Evolutionary conservation across 2,329 filamentous ascomycete species (phyloP).

Genomic region (Aspergillus bombycis): DNA sequence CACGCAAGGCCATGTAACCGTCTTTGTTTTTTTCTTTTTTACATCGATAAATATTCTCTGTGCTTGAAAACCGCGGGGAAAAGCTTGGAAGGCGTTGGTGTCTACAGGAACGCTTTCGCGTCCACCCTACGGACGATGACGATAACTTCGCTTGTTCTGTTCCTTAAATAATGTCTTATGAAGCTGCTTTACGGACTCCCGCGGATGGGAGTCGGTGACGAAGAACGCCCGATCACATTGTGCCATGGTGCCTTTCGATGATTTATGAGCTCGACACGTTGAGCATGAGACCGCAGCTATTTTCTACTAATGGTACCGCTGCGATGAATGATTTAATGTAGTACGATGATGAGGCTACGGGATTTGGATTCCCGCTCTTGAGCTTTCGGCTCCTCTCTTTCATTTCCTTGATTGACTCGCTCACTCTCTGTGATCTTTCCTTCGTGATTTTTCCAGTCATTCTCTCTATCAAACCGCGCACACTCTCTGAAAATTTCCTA

Average conservation of each 20-base stretch:
- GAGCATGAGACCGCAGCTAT: neutral
- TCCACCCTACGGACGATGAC: neutral
- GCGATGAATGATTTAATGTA: constrained; percentile 12
- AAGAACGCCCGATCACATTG: neutral
- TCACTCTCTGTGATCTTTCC: constrained; percentile 2
- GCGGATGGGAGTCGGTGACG: neutral
- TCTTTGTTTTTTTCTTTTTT: constrained; percentile 1
- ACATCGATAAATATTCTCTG: neutral
- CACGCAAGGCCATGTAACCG: constrained; percentile 22
- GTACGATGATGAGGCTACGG: constrained; percentile 9
- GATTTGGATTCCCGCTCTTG: neutral
- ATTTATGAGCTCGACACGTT: constrained; percentile 9
- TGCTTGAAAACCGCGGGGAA: neutral
- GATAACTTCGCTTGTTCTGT: neutral
- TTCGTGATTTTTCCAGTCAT: neutral
- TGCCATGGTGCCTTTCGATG: constrained; percentile 3
- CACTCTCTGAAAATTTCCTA: neutral
- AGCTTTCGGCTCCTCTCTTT: constrained; percentile 6
- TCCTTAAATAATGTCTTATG: constrained; percentile 1
- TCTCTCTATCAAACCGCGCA: neutral
- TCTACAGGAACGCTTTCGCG: neutral
- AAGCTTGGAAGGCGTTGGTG: constrained; percentile 15
- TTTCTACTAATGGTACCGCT: neutral
- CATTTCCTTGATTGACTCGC: neutral
- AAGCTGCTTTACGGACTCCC: neutral